Base-by-base conservation (phyloP, 148 eudicot species). In the Diospyros kaki region DNA sequence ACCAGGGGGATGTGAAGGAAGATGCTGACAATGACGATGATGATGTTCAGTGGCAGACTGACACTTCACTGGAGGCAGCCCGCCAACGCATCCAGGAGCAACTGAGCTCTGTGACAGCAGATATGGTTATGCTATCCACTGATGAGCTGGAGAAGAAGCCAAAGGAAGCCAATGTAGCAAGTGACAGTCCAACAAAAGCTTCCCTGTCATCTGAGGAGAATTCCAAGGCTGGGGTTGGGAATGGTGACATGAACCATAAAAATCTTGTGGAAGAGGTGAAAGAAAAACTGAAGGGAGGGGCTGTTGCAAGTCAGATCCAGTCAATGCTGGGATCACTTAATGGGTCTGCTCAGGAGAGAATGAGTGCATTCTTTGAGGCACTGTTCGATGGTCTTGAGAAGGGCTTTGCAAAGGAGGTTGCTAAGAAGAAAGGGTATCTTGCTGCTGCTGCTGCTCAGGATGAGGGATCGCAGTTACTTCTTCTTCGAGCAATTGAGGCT, bases 41-140 rank as follows among this genome's bases (percentile, higher is more conserved):
- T 69, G 91, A 86, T 43, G 77, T 90, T 60, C 73, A 92, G 55
- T 92, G 97, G 94, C 92, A 81, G 65, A 90, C 95, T 54, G 97
- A 92, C 82, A 87, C 97, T 1, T 92, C 97, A 9, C 41, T 81
- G 0, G 91, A 83, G 73, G 97, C 93, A n/a, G 95, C 94, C 66
- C 85, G 78, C 56, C 83, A 74, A 68, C 78, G 88, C 72, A 92
- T 92, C 40, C 86, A 88, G 28, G 93, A 92, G 71, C 97, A 92
- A 83, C 85, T 92, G 39, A 92, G 82, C 75, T 84, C 93, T 55
- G 95, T 81, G 54, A 90, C 97, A 12, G 86, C 97, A 58, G 90
- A 89, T 68, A 90, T 92, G 97, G 97, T 92, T 68, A 87, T 92
- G 82, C 92, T 92, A 45, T 43, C 91, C 0, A 83, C 94, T 13